These are phyloP conservation scores for Isabelozyma rhagii DNA, from an alignment of 805 yeast genomes.

Conservation along the genomic window DNA sequence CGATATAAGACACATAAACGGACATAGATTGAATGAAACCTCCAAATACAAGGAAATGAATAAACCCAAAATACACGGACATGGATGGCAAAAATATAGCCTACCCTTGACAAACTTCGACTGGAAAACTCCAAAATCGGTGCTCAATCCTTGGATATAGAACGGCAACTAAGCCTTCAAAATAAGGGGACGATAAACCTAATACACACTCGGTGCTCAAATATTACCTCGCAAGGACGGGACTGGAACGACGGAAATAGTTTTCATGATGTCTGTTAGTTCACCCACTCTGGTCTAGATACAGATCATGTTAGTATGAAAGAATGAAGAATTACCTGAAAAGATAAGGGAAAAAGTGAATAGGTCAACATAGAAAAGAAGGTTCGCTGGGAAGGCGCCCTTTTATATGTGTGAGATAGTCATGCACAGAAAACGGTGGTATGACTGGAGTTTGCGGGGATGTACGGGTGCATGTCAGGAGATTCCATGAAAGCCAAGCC, in stretches of 20 bases:
- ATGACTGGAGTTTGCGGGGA: no score
- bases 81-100: no score
- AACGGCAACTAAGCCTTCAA: no score
- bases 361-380: neutral
- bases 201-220: neutral
- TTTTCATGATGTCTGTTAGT: neutral
- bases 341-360: neutral
- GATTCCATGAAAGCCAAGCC: no score
- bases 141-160: no score
- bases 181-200: neutral
- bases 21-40: neutral
- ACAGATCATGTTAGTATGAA: neutral
- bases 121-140: no score
- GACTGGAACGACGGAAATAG: neutral
- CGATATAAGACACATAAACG: neutral
- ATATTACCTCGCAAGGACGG: neutral
- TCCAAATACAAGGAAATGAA: no score
- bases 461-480: no score
- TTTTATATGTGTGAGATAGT: neutral
- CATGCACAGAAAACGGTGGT: neutral
- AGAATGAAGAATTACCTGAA: neutral
- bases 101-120: no score
- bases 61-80: no score
- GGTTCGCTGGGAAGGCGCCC: neutral
- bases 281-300: conserved; percentile 2